Evolutionary conservation across 2,329 filamentous ascomycete genomes (phyloP), one percentile per base, ranked within the genome.

Genomic region (Curvularia sp.): DNA sequence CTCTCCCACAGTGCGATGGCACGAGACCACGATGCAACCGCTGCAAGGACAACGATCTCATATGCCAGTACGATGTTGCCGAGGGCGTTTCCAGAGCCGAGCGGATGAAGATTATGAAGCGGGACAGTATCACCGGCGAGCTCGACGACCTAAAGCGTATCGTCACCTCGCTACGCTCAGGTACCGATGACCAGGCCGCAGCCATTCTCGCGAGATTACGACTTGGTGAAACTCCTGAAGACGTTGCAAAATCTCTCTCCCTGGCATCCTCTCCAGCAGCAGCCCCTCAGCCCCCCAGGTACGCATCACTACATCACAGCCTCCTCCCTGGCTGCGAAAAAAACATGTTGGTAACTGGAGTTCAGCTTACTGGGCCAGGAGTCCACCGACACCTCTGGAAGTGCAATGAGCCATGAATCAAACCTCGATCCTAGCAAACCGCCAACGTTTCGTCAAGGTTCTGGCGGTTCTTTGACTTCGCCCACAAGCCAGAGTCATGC

Each of bases 61-160:
- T 50, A 13, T 70, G 68, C 55, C 65, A 65, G 44, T 70, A 67
- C 31, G 68, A 70, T 63, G 68, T 69, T 3, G 55, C 68, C 24
- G 66, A 68, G 51, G 68, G 68, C 12, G 66, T 70, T 7, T 67
- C 66, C 15, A 60, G 68, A 48, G 65, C 66, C 9, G 66, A 69
- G 51, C 65, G 68, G 13, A 69, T 70, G 68, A 70, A 67, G 44
- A 49, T 69, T 12, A 55, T 68, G 43, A 69, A 67, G 52, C 58
- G 60, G 39, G 68, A 69, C 30, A 63, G 57, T 24, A 52, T 66
- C 58, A 62, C 63, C 5, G 57, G 57, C 26, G 65, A 53, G 51
- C 57, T 63, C 18, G 66, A 68, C 28, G 66, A 67, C 43, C 46
- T 69, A 52, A 67, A 68, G 52, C 68, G 65, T 31, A 63, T 70